Evolutionary conservation across 2,329 filamentous ascomycete genomes (phyloP).

Genomic region (Pseudogymnoascus sp.): DNA sequence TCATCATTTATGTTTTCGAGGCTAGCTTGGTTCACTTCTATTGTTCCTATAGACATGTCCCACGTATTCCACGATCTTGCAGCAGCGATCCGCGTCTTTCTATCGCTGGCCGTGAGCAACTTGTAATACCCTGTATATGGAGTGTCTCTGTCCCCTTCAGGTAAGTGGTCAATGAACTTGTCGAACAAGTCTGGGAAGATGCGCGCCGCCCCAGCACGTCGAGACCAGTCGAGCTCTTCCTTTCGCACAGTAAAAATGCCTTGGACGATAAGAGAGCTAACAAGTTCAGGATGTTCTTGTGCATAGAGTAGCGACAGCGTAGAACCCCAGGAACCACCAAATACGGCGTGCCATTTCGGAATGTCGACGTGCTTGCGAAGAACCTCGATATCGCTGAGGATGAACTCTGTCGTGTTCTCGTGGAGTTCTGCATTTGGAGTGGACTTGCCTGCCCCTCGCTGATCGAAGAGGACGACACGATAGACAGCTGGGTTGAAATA

Average conservation of each 20-base stretch:
- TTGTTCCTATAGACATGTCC: slow-evolving; percentile 27
- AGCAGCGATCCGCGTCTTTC: slow-evolving; percentile 19
- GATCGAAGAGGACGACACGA: slow-evolving; percentile 39
- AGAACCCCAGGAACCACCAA: slow-evolving; percentile 42
- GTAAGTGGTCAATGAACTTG: slow-evolving; percentile 11
- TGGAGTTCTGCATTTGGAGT: slow-evolving; percentile 32
- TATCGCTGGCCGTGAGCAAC: slow-evolving; percentile 30
- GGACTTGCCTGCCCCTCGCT: slow-evolving; percentile 39
- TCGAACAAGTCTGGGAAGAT: slow-evolving; percentile 31
- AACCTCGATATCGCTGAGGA: slow-evolving; percentile 38
- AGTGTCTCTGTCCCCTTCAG: slow-evolving; percentile 32
- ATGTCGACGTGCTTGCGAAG: slow-evolving; percentile 35
- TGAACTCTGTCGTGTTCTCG: slow-evolving; percentile 38
- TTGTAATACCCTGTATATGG: slow-evolving; percentile 34
- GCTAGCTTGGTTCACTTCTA: slow-evolving; percentile 20
- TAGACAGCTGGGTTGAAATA: slow-evolving; percentile 39
- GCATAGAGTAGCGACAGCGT: slow-evolving; percentile 38
- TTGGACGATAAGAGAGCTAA: slow-evolving; percentile 34
- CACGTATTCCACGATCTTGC: slow-evolving; percentile 32
- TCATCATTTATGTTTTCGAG: slow-evolving; percentile 27
- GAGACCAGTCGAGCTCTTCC: slow-evolving; percentile 29
- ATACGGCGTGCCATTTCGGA: slow-evolving; percentile 37
- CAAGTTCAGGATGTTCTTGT: slow-evolving; percentile 33
- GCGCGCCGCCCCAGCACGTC: slow-evolving; percentile 19
- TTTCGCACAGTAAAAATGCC: slow-evolving; percentile 35